phyloP scores from a whole-genome alignment of 75 land plant genomes.

The Cunninghamia lanceolata region DNA sequence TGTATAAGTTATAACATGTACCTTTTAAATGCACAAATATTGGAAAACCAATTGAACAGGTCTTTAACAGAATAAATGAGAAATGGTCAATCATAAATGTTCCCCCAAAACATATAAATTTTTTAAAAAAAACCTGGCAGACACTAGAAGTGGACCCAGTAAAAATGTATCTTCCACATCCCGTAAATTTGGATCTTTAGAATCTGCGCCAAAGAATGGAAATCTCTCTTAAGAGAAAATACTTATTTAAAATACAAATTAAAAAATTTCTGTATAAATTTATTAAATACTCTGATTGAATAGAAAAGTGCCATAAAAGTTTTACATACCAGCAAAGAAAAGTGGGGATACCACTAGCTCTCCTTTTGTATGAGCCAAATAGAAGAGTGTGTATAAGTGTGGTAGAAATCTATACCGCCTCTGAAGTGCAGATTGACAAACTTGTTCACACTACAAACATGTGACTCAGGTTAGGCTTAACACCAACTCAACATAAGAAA shows the following conservation, averaged over 20 bases:
- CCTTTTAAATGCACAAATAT: neutral
- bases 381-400: conserved; percentile 86
- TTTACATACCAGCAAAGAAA: conserved; percentile 79
- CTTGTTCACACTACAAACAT: conserved; percentile 79
- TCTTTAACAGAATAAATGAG: neutral
- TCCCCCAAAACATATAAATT: conserved; percentile 4
- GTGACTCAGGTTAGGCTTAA: neutral
- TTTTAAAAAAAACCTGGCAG: conserved; percentile 67
- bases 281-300: neutral
- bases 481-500: neutral
- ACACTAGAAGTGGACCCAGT: conserved; percentile 74
- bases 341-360: conserved; percentile 71
- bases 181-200: conserved; percentile 69
- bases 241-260: neutral
- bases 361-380: conserved; percentile 77
- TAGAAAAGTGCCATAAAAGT: neutral
- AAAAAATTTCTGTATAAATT: neutral
- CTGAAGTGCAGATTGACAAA: conserved; percentile 78
- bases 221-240: conserved; percentile 2
- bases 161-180: conserved; percentile 73
- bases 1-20: neutral
- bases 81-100: neutral
- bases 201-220: conserved; percentile 49
- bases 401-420: conserved; percentile 89
- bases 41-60: neutral